Conservation (phyloP, 768 basidiomycete species). For the Trametes cinnabarina region DNA sequence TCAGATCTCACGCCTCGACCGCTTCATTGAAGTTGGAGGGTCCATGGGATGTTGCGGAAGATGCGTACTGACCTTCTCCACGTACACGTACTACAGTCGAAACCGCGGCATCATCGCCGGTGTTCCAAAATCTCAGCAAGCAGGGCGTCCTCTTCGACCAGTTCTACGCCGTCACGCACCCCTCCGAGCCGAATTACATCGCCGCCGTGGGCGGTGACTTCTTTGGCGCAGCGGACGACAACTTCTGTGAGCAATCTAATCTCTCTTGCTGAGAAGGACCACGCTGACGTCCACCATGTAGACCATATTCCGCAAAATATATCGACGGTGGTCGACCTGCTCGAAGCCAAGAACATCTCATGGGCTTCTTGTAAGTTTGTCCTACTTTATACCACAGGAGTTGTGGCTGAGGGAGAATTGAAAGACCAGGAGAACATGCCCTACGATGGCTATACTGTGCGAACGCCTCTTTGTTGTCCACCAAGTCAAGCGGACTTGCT, state of each 20-base stretch:
- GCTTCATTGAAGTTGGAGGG: too few species aligned
- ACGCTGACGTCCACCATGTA: background rate
- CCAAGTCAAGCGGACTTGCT: background rate
- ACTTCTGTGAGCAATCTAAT: constrained; percentile 29
- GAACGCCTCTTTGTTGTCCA: background rate
- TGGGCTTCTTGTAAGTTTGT: constrained; percentile 47
- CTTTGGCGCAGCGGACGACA: constrained; percentile 48
- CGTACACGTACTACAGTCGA: too few species aligned
- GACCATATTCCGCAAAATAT: constrained; percentile 43
- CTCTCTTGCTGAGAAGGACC: background rate
- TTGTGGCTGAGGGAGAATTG: background rate
- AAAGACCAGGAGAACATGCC: constrained; percentile 57
- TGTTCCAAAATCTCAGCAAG: constrained; percentile 39
- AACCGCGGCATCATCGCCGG: constrained; percentile 24
- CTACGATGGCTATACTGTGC: constrained; percentile 40
- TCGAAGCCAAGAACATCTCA: constrained; percentile 54
- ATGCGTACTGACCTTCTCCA: too few species aligned
- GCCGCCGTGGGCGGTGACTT: constrained; percentile 52
- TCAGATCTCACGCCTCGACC: too few species aligned
- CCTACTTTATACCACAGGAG: background rate
- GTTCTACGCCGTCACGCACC: constrained; percentile 52
- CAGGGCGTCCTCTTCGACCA: constrained; percentile 47
- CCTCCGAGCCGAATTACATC: constrained; percentile 62
- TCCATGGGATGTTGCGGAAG: too few species aligned
- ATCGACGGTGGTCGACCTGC: constrained; percentile 57